Base-by-base conservation (phyloP, 345 rosid genomes). In the Cochlearia excelsa region DNA sequence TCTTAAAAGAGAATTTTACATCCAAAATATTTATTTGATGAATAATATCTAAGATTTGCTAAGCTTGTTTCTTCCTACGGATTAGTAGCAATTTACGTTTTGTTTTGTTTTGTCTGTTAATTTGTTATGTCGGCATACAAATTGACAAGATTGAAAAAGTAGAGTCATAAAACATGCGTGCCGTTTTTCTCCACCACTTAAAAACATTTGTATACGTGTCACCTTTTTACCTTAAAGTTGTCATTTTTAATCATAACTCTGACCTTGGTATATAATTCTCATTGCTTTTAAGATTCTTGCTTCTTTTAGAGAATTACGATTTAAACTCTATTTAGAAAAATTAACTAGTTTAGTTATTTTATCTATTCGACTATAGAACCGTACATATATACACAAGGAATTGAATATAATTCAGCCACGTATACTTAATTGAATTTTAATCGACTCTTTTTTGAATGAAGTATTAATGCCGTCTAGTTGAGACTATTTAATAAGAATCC, bases 71-170 rank as follows among this genome's bases (percentile, higher is more conserved):
- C 23, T 16, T 16, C 23, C 23, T 16, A 16, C 23, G 23, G 23
- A 16, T 16, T 16, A 16, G 23, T 16, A 16, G 23, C 23, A 16
- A 16, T 16, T 16, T 16, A 16, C 23, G 23, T 16, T 16, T 16
- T 16, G 23, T 16, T 16, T 16, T 16, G 23, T 16, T 16, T 16
- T 16, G 23, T 16, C 23, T 16, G 5, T 33, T 33, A 33, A 2
- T 2, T 33, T 2, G 5, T 9, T 45, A 40, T 66, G 70, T 57
- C 70, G 56, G 70, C 70, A 56, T 40, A 66, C 38, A 43, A 59
- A 37, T 16, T 50, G 64, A 57, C 50, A 42, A 57, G 38, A 26
- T 26, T 30, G 46, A 43, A 65, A 49, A 4, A n/a, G 40, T 46
- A 9, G 38, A 28, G 28, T 3, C 35, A 33, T 27, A 47, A 23